phyloP scores from a whole-genome alignment of 2,329 filamentous ascomycete species.

The Penicillium glabrum region DNA sequence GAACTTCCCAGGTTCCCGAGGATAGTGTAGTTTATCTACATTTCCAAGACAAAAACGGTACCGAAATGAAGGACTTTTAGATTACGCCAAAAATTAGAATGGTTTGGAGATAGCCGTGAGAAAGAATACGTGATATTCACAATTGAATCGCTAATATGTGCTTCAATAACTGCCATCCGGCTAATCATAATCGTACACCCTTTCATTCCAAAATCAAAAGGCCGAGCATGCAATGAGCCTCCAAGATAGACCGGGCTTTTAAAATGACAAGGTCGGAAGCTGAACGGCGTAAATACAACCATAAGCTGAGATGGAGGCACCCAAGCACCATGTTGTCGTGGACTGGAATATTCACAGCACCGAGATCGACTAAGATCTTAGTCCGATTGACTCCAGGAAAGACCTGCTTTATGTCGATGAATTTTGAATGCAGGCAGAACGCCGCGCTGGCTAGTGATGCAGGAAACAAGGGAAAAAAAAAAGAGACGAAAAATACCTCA shows the following conservation, averaged over 20 bases:
- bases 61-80: background rate
- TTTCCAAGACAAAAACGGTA: background rate
- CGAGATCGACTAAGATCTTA: constrained; percentile 5
- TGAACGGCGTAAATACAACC: constrained; percentile 17
- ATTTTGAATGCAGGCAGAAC: constrained; percentile 18
- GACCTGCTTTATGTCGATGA: background rate
- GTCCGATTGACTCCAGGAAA: background rate
- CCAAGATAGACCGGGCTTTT: background rate
- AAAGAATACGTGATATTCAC: constrained; percentile 9
- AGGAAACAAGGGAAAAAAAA: constrained; percentile 5
- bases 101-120: background rate
- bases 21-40: too few relatives aligned
- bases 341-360: constrained; percentile 1
- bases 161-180: constrained; percentile 11
- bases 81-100: background rate
- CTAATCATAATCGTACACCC: constrained; percentile 17
- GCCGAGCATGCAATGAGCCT: background rate
- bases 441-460: constrained; percentile 25
- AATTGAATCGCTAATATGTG: constrained; percentile 16
- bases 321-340: constrained; percentile 10
- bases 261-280: background rate
- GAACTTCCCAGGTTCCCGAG: too few relatives aligned
- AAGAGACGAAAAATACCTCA: constrained; percentile 8
- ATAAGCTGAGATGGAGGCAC: constrained; percentile 10
- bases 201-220: constrained; percentile 1